These are phyloP conservation scores for Grosmannia huntii DNA, from an alignment of 2,329 filamentous ascomycete genomes.

Conservation along the genomic window DNA sequence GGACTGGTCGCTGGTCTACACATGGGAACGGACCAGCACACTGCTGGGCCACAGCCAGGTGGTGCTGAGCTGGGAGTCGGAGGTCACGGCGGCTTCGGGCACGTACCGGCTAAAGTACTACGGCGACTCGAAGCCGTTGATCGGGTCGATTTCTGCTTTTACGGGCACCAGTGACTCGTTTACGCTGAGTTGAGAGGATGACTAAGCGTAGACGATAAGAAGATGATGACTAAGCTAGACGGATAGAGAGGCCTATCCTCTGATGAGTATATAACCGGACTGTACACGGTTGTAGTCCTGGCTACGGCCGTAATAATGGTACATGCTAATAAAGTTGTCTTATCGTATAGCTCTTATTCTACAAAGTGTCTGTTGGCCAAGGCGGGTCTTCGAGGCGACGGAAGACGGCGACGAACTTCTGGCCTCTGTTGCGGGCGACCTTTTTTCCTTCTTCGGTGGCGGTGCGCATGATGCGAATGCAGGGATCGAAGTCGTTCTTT, in stretches of 20 bases:
- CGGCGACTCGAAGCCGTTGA: conserved; percentile 60
- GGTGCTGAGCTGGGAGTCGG: conserved; percentile 65
- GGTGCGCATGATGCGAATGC: conserved; percentile 59
- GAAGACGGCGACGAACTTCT: conserved; percentile 86
- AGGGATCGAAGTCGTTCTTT: conserved; percentile 52
- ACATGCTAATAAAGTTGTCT: not conserved
- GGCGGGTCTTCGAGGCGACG: conserved; percentile 65
- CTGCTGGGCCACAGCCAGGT: conserved; percentile 65
- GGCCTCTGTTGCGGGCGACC: conserved; percentile 77
- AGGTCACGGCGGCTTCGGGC: conserved; percentile 42
- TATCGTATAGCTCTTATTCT: not conserved
- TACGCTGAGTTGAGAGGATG: conserved; percentile 10
- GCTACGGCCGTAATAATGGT: not conserved
- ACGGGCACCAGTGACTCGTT: conserved; percentile 18
- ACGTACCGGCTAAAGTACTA: conserved; percentile 69
- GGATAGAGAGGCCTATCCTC: too few relatives aligned
- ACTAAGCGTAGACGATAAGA: too few relatives aligned
- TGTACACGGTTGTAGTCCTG: not conserved
- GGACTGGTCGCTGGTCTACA: conserved; percentile 73
- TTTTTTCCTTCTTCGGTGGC: conserved; percentile 98
- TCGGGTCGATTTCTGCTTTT: conserved; percentile 46
- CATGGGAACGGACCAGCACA: conserved; percentile 62
- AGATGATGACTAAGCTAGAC: not conserved
- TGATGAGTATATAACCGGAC: not conserved
- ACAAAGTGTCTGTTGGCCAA: conserved; percentile 35